Base-by-base conservation (phyloP, 495 filamentous ascomycete genomes). In the Xylaria curta region DNA sequence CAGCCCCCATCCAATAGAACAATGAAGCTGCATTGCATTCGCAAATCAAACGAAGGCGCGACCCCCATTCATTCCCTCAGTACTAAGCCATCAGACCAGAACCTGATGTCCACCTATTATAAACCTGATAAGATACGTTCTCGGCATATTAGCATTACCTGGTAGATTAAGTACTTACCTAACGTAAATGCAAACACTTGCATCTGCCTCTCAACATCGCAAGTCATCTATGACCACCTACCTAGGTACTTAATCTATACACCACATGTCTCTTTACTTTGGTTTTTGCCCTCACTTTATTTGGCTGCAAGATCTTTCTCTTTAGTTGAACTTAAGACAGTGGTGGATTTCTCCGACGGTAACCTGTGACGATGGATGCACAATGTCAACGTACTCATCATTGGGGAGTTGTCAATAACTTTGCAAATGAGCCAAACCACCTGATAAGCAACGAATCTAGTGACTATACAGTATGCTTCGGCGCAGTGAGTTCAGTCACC, bases 401-500 rank as follows among this genome's bases (percentile, higher is more conserved):
- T 9, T 46, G 60, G 60, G 60, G 38, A 26, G 60, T 46, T 12
- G 42, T 31, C 21, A 33, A 49, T 7, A 33, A 47, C 47, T 26
- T 47, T n/a, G 21, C 2, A 33, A 21, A 33, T 40, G 15, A 8
- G 21, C 0, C 42, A 17, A 26, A 47, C 0, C 1, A 46, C 26
- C 6, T 13, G 1, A n/a, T 28, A 21, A 31, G 10, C 31, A 49
- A 1, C 4, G 5, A 17, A 33, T 40, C 42, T 31, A 26, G 26
- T 21, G 42, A 65, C 12, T 24, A 12, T 5, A 47, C 15, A 24
- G 62, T 65, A 31, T 65, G 62, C 31, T 65, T 65, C n/a, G 62
- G 42, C 6, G 31, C 62, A 15, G 62, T 65, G 15, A 33, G 62
- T 65, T 46, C 21, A 47, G 40, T 38, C 8, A 2, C 15, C n/a